Evolutionary conservation across 768 basidiomycete genomes (phyloP).

Genomic region (Suillus lakei): DNA sequence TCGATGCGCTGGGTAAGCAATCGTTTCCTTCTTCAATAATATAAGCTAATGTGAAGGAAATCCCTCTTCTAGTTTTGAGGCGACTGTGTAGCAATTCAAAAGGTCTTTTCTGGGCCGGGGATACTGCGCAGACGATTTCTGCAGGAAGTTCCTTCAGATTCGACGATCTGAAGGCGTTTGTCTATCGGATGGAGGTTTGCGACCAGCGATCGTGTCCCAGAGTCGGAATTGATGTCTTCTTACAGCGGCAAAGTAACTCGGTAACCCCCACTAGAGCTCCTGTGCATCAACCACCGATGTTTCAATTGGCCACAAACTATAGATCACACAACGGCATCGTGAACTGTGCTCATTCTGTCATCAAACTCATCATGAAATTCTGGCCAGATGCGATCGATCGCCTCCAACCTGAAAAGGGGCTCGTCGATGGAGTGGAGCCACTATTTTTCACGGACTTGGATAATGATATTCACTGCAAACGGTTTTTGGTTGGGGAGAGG

Average conservation of each 20-base stretch:
- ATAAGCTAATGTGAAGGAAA: neutral
- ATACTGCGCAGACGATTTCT: too few species aligned
- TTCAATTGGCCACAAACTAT: slow-evolving; percentile 67
- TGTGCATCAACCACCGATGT: slow-evolving; percentile 40
- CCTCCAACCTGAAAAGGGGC: slow-evolving; percentile 57
- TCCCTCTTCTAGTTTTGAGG: slow-evolving; percentile 52
- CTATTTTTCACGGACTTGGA: slow-evolving; percentile 59
- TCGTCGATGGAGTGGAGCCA: slow-evolving; percentile 59
- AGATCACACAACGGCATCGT: slow-evolving; percentile 76
- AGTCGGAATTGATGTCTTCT: neutral
- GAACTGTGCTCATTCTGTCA: slow-evolving; percentile 65
- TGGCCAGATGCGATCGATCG: slow-evolving; percentile 70
- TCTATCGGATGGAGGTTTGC: slow-evolving; percentile 63
- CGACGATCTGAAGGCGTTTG: slow-evolving; percentile 69
- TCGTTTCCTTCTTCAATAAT: neutral
- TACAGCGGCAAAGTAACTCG: slow-evolving; percentile 25
- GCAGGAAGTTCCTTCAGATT: slow-evolving; percentile 75
- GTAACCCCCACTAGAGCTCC: slow-evolving; percentile 16
- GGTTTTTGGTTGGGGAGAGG: slow-evolving; percentile 59
- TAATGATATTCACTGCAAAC: slow-evolving; percentile 49
- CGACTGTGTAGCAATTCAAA: slow-evolving; percentile 62
- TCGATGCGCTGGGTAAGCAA: slow-evolving; percentile 61
- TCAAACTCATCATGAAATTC: slow-evolving; percentile 60
- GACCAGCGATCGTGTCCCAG: neutral
- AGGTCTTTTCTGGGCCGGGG: too few species aligned